Evolutionary conservation across 1,139 yeast species (phyloP).

Genomic region (Suhomyces panamericanus): DNA sequence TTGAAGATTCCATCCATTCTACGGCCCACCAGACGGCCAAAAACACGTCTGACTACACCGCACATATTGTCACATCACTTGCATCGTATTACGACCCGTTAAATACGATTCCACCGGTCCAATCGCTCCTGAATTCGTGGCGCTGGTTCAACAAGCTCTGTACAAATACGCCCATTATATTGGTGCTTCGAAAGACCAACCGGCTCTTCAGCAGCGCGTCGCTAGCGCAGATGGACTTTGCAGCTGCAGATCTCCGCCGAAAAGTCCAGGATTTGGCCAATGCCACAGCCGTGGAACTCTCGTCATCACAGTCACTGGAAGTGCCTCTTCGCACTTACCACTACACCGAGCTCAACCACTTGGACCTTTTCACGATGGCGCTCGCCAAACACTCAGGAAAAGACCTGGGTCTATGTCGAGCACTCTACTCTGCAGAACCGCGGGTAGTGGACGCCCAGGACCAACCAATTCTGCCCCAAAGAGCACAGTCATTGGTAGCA

Average conservation of each 20-base stretch:
- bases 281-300: background rate
- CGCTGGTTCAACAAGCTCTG: conserved; percentile 33
- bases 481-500: background rate
- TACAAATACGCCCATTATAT: conserved; percentile 32
- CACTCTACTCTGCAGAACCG: background rate
- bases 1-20: conserved; percentile 19
- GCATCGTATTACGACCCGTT: conserved; percentile 27
- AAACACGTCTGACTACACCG: conserved; percentile 23
- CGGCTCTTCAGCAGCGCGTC: conserved; percentile 32
- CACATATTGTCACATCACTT: conserved; percentile 23
- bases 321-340: conserved; percentile 28
- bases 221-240: conserved; percentile 21
- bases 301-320: no score
- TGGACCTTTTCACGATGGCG: conserved; percentile 35
- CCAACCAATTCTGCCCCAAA: background rate
- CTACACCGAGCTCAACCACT: conserved; percentile 28
- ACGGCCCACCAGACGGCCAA: conserved; percentile 15
- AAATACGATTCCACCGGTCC: conserved; percentile 16
- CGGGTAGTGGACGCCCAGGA: background rate
- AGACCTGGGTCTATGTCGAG: background rate
- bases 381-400: conserved; percentile 14
- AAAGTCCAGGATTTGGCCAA: conserved; percentile 17
- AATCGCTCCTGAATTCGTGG: conserved; percentile 21
- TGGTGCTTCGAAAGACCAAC: conserved; percentile 32
- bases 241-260: background rate